Percentiles rank a stretch among this genome's conserved stretches.
Evolutionary conservation across 129 eudicot genomes (phyloP).

Genomic region (Oenanthe sinensis): DNA sequence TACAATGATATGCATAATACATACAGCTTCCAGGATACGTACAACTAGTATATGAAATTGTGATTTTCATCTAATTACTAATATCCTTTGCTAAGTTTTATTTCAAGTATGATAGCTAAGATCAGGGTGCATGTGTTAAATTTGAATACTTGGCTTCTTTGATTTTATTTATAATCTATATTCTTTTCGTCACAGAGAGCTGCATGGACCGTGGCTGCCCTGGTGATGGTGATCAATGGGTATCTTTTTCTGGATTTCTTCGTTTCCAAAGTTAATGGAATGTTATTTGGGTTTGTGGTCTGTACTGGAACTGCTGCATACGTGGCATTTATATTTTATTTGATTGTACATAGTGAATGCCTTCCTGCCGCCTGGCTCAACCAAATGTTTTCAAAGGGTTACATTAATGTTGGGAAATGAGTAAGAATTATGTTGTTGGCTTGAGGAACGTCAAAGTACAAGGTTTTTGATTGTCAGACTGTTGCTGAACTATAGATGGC

Average conservation of each 20-base stretch:
- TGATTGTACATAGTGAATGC: slow-evolving; percentile 46
- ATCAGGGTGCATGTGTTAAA: not conserved
- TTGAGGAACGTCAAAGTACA: not conserved
- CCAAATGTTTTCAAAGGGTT: slow-evolving; percentile 36
- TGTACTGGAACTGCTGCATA: slow-evolving; percentile 46
- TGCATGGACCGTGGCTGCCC: slow-evolving; percentile 86
- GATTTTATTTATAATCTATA: not conserved
- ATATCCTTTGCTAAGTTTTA: not conserved
- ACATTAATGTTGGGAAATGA: slow-evolving; percentile 30
- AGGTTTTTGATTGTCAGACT: not conserved
- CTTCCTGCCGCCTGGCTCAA: slow-evolving; percentile 45
- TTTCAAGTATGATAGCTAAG: not conserved
- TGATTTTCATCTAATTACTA: not conserved
- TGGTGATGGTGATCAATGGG: slow-evolving; percentile 86
- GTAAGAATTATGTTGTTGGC: not conserved
- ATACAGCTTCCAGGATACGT: not conserved
- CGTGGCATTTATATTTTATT: slow-evolving; percentile 52
- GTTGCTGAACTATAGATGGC: not conserved
- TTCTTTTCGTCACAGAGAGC: slow-evolving; percentile 32
- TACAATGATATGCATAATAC: not conserved
- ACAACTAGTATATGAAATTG: not conserved
- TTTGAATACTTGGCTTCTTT: not conserved
- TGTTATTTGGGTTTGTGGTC: slow-evolving; percentile 46
- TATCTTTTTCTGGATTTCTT: slow-evolving; percentile 72
- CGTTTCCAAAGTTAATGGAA: slow-evolving; percentile 58